Evolutionary conservation across 805 yeast species (phyloP).

Genomic region (Candida ponderosae): DNA sequence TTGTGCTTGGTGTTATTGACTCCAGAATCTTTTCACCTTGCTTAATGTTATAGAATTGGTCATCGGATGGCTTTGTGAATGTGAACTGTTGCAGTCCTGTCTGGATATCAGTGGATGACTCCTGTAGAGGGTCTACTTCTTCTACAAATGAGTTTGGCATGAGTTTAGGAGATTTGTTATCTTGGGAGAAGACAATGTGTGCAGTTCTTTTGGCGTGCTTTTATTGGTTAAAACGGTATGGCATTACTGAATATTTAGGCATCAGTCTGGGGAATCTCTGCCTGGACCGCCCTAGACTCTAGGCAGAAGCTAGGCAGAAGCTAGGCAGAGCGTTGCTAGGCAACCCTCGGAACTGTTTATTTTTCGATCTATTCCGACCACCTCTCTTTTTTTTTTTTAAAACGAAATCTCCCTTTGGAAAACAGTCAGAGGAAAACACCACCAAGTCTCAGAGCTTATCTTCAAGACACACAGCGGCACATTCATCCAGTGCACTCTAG

Average conservation of each 20-base stretch:
- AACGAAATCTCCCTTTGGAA: background rate
- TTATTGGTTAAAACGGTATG: no score
- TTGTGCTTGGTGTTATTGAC: slow-evolving; percentile 5
- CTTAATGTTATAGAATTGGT: background rate
- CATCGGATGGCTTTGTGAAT: slow-evolving; percentile 1
- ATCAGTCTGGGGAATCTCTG: no score
- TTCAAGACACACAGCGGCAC: background rate
- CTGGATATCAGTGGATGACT: background rate
- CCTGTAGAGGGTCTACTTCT: background rate
- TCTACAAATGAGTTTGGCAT: background rate
- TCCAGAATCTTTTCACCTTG: slow-evolving; percentile 14
- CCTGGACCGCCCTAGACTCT: no score
- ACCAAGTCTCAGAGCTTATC: background rate
- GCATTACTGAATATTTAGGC: no score
- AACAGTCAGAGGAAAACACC: background rate
- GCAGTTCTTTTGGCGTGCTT: no score
- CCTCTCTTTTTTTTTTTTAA: no score
- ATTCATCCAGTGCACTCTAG: background rate
- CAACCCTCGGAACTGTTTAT: no score
- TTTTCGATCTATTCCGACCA: no score
- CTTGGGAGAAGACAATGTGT: no score
- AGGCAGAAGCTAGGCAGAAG: no score
- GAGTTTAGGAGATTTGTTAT: no score
- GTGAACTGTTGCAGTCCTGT: slow-evolving; percentile 1
- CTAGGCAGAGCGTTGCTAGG: no score